phyloP scores from a whole-genome alignment of 176 grass and related monocot genomes.

The Raddia guianensis region DNA sequence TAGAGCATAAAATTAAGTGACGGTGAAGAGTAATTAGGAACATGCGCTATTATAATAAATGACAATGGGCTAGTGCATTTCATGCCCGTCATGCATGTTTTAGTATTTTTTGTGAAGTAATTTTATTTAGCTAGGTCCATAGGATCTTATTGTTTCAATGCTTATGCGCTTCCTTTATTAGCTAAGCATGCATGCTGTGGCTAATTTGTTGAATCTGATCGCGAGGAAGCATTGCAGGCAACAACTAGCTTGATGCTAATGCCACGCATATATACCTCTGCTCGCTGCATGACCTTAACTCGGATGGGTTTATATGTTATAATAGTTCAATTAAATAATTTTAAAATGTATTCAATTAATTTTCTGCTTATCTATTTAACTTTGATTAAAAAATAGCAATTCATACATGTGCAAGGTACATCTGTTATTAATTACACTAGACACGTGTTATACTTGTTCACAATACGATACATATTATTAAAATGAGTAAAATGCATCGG shows the following conservation, averaged over 20 bases:
- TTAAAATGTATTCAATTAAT: too few relatives aligned
- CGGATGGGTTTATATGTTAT: background rate
- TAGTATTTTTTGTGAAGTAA: background rate
- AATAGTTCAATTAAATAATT: background rate
- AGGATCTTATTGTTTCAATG: background rate
- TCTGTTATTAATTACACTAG: background rate
- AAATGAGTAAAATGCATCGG: too few relatives aligned
- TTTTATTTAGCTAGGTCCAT: background rate
- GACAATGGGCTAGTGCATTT: background rate
- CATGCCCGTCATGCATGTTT: background rate
- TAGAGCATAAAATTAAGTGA: background rate
- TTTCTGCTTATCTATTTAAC: background rate
- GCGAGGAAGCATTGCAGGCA: background rate
- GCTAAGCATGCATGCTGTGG: background rate
- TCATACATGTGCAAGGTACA: background rate
- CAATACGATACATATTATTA: background rate
- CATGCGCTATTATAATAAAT: too few relatives aligned
- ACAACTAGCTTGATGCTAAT: background rate
- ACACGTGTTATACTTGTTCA: background rate
- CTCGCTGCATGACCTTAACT: background rate
- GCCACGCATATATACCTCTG: background rate
- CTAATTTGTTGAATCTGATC: background rate
- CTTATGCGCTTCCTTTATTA: slow-evolving; percentile 10
- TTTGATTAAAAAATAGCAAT: background rate
- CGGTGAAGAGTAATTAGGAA: background rate